Percentiles rank a stretch among this genome's conserved stretches.
phyloP scores from a whole-genome alignment of 805 yeast species.

The Kazachstania psychrophila region DNA sequence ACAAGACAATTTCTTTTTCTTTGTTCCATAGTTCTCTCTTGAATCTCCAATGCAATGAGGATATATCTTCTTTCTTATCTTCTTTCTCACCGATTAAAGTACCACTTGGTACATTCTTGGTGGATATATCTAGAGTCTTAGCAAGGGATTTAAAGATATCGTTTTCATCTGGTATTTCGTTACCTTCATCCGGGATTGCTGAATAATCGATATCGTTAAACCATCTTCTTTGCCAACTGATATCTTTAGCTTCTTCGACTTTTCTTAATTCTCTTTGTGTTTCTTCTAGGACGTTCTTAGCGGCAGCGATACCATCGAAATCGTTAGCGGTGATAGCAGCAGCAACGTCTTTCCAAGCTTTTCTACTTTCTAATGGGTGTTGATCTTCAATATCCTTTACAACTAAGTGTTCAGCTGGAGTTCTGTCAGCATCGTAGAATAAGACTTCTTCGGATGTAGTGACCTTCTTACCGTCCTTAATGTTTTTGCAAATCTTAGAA shows the following conservation, averaged over 20 bases:
- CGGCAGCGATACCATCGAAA: constrained; percentile 63
- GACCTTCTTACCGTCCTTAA: constrained; percentile 4
- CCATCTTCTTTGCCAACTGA: constrained; percentile 77
- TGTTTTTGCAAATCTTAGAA: constrained; percentile 58
- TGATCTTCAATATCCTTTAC: constrained; percentile 84
- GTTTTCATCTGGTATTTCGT: constrained; percentile 20
- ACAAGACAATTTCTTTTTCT: constrained; percentile 49
- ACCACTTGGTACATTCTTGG: constrained; percentile 62
- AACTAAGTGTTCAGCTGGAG: constrained; percentile 45
- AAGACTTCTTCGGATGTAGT: constrained; percentile 18
- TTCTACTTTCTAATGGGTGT: constrained; percentile 72
- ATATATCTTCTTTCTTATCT: constrained; percentile 37
- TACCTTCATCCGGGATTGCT: constrained; percentile 13
- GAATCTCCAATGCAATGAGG: constrained; percentile 65
- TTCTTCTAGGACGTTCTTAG: constrained; percentile 76
- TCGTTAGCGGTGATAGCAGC: constrained; percentile 73
- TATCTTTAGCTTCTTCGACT: constrained; percentile 57
- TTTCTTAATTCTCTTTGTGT: constrained; percentile 78
- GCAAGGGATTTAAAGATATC: constrained; percentile 39
- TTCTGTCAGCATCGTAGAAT: constrained; percentile 56
- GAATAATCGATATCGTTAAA: constrained; percentile 47
- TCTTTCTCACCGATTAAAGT: constrained; percentile 48
- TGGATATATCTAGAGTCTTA: constrained; percentile 46
- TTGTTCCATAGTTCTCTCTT: constrained; percentile 44
- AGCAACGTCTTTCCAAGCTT: constrained; percentile 90